A percentile compares a stretch with the other conserved stretches of the same genome.
phyloP scores from a whole-genome alignment of 2,329 filamentous ascomycete species.

The Penicillium sp. region DNA sequence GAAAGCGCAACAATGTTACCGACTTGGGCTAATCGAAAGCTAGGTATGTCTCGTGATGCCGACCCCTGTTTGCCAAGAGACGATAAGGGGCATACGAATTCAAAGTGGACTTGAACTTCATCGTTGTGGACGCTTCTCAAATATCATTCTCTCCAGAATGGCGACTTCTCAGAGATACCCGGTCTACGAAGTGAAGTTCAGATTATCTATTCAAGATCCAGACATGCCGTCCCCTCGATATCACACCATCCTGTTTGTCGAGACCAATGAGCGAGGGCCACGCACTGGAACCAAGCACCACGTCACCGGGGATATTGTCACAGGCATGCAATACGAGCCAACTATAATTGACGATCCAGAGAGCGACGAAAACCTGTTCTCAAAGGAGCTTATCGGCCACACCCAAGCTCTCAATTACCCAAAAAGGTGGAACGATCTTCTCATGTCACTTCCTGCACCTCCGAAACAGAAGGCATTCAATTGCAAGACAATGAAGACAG shows the following conservation, averaged over 20 bases:
- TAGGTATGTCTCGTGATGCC: not conserved
- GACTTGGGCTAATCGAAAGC: not conserved
- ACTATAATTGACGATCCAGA: not conserved
- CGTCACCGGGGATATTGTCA: slow-evolving; percentile 5
- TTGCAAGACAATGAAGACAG: not conserved
- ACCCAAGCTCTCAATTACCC: slow-evolving; percentile 3
- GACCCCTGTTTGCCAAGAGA: not conserved
- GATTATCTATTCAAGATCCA: not conserved
- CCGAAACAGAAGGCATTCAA: slow-evolving; percentile 3
- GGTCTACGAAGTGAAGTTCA: slow-evolving; percentile 3
- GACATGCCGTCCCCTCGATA: not conserved
- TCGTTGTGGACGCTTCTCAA: too few relatives aligned
- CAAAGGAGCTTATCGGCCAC: slow-evolving; percentile 1
- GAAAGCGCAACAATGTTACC: too few relatives aligned
- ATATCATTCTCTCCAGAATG: not conserved
- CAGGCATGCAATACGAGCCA: slow-evolving; percentile 2
- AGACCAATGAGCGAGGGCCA: not conserved
- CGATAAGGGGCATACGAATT: not conserved
- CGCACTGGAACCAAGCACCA: slow-evolving; percentile 3
- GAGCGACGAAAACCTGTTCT: slow-evolving; percentile 1
- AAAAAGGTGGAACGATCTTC: not conserved
- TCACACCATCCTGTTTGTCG: slow-evolving; percentile 3
- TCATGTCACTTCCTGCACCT: not conserved
- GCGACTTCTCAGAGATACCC: not conserved
- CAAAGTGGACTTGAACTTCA: not conserved